Conservation (phyloP, 257 asterid species). For the Cinchona pubescens region DNA sequence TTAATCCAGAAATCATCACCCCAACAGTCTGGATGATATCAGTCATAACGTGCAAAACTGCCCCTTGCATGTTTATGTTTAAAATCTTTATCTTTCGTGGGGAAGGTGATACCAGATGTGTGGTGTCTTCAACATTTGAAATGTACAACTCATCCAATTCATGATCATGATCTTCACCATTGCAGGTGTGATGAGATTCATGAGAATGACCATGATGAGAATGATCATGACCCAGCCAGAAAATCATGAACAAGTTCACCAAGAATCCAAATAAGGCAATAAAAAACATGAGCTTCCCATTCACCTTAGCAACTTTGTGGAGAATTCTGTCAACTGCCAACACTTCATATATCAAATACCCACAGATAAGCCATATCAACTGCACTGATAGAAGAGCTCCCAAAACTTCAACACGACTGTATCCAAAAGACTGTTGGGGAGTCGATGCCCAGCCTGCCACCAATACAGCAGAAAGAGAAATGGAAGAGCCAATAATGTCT, state of each 20-base stretch:
- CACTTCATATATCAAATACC: constrained; percentile 53
- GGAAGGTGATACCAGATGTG: constrained; percentile 32
- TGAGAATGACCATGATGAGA: constrained; percentile 46
- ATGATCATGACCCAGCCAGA: constrained; percentile 78
- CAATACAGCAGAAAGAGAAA: constrained; percentile 67
- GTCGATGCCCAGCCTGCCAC: constrained; percentile 72
- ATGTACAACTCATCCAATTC: constrained; percentile 27
- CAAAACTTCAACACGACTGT: constrained; percentile 64
- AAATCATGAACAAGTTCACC: constrained; percentile 48
- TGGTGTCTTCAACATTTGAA: constrained; percentile 31
- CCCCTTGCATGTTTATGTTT: constrained; percentile 77
- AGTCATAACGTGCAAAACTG: constrained; percentile 63
- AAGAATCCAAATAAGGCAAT: constrained; percentile 73
- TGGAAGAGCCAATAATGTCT: constrained; percentile 61
- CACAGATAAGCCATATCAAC: constrained; percentile 72
- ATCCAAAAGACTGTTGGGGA: constrained; percentile 64
- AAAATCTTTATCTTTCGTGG: constrained; percentile 19
- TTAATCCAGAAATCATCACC: constrained; percentile 72
- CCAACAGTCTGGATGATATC: constrained; percentile 78
- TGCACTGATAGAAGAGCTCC: constrained; percentile 77
- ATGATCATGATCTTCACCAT: constrained; percentile 28
- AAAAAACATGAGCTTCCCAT: constrained; percentile 69
- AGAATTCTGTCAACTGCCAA: constrained; percentile 56
- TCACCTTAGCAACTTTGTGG: constrained; percentile 34
- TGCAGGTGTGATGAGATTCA: constrained; percentile 18